A percentile compares a stretch with the other conserved stretches of the same genome.
phyloP scores from a whole-genome alignment of 106 monocot genomes.

The Allium sativum region DNA sequence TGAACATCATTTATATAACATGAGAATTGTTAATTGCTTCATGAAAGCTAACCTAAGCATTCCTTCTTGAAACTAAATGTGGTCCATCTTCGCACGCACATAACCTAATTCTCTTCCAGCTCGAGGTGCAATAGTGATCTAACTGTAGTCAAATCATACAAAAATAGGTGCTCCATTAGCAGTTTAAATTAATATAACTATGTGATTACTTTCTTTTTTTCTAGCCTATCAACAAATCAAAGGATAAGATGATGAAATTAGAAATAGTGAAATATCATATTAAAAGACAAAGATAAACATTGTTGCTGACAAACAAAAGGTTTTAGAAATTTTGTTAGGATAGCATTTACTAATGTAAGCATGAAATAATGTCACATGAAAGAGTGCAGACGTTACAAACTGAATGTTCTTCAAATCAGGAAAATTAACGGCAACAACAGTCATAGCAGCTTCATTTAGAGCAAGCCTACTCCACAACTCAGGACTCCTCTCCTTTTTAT shows the following conservation, averaged over 20 bases:
- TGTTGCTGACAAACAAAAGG: too few species aligned
- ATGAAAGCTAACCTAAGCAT: constrained; percentile 52
- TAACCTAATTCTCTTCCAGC: constrained; percentile 92
- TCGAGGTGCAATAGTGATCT: constrained; percentile 84
- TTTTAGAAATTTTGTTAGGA: too few species aligned
- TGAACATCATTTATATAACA: background rate
- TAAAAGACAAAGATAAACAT: too few species aligned
- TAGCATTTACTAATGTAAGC: background rate
- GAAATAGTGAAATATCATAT: background rate
- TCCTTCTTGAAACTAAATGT: constrained; percentile 69
- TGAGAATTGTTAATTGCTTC: background rate
- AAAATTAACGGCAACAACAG: constrained; percentile 80
- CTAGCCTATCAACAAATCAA: background rate
- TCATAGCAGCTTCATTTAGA: constrained; percentile 89
- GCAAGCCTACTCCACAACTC: constrained; percentile 79
- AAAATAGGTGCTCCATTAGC: too few species aligned
- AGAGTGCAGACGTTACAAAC: constrained; percentile 42
- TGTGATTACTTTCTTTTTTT: too few species aligned
- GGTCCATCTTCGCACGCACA: constrained; percentile 81
- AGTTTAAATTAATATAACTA: too few species aligned
- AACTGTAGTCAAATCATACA: background rate
- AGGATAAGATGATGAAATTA: constrained; percentile 3
- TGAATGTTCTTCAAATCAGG: constrained; percentile 80
- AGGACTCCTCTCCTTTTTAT: constrained; percentile 67
- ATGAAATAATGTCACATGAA: background rate